Evolutionary conservation across 1,284 basidiomycete genomes (phyloP).

Genomic region (Rhodotorula sp.): DNA sequence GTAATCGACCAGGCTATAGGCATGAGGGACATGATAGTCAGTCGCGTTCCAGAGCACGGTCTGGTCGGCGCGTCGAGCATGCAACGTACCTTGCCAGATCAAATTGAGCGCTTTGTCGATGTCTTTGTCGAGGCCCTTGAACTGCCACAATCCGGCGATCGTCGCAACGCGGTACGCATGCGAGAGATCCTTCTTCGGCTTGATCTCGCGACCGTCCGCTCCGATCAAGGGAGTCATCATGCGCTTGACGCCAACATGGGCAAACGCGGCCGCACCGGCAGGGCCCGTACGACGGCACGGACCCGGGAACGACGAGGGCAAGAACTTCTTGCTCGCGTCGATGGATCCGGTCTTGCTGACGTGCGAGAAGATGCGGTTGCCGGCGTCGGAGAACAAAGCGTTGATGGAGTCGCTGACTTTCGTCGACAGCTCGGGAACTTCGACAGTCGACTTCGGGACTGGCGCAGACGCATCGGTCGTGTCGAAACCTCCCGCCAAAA

Average conservation of each 20-base stretch:
- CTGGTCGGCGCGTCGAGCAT: constrained; percentile 10
- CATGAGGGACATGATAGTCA: no score
- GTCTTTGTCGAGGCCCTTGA: constrained; percentile 11
- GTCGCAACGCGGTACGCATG: background rate
- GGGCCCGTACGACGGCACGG: no score
- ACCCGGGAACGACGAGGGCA: no score
- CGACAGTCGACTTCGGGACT: no score
- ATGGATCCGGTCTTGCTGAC: no score
- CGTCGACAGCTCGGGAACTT: no score
- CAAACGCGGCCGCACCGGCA: no score
- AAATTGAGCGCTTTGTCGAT: constrained; percentile 4
- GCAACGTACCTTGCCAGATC: constrained; percentile 9
- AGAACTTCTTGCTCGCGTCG: no score
- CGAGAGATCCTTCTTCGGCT: background rate
- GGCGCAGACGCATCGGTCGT: no score
- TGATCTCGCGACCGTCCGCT: background rate
- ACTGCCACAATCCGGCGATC: constrained; percentile 2
- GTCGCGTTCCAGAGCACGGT: constrained; percentile 4
- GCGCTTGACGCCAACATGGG: background rate
- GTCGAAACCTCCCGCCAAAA: background rate
- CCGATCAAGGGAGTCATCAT: constrained; percentile 2
- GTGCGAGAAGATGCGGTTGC: no score
- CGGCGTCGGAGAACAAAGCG: background rate
- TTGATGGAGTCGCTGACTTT: background rate
- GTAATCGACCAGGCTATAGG: no score